These are phyloP conservation scores for Silene noctiflora DNA, from an alignment of 179 eudicot genomes.

Conservation along the genomic window DNA sequence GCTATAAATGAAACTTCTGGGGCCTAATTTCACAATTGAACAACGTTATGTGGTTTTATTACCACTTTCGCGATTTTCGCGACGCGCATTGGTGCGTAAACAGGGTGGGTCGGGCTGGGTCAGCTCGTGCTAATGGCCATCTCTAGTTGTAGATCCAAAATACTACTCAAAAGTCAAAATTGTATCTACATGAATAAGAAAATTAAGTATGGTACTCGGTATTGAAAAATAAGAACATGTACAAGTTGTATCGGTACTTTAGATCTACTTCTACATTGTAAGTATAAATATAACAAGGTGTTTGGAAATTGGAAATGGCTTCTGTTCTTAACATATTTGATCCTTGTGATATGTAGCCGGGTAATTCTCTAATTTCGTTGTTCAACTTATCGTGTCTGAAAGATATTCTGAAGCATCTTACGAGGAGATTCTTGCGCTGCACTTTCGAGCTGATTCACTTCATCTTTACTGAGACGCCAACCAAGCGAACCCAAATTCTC, in stretches of 20 bases:
- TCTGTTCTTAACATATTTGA: background rate
- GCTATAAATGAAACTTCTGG: too few relatives aligned
- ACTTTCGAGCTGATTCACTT: slow-evolving; percentile 57
- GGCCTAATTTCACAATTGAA: too few relatives aligned
- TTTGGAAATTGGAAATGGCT: background rate
- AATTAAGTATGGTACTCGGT: background rate
- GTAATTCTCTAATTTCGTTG: background rate
- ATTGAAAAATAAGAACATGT: background rate
- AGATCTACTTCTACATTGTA: background rate
- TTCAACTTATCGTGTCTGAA: slow-evolving; percentile 59
- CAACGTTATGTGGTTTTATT: too few relatives aligned
- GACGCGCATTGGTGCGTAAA: too few relatives aligned
- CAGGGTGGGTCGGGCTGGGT: too few relatives aligned
- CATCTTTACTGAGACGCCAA: slow-evolving; percentile 70
- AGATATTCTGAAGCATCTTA: slow-evolving; percentile 84
- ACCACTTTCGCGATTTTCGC: too few relatives aligned
- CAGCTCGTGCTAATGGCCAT: too few relatives aligned
- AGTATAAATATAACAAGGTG: background rate
- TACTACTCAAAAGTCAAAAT: too few relatives aligned
- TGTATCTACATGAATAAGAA: background rate
- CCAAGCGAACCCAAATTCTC: slow-evolving; percentile 89
- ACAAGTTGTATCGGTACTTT: background rate
- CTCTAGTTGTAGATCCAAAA: too few relatives aligned
- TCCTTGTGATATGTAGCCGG: background rate
- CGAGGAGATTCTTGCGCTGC: slow-evolving; percentile 66